Evolutionary conservation across 768 basidiomycete genomes (phyloP).

Genomic region (Boletus fagicola): DNA sequence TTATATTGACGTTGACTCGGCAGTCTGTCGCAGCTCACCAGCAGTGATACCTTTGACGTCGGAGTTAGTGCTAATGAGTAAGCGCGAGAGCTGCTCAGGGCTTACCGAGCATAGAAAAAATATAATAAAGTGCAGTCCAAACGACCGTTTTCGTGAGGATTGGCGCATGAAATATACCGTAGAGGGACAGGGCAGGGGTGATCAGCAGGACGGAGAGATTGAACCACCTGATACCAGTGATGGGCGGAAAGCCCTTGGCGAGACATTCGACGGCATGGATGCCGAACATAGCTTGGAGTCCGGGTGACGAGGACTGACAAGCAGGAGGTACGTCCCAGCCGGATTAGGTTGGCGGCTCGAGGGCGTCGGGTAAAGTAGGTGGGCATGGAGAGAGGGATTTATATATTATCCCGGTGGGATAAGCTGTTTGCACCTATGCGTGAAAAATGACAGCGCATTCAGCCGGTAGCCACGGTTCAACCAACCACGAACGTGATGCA

Average conservation of each 20-base stretch:
- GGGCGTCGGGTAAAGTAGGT: conserved; percentile 17
- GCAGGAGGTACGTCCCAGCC: not conserved
- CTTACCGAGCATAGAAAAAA: conserved; percentile 83
- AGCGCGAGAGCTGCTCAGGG: not conserved
- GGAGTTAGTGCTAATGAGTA: conserved; percentile 16
- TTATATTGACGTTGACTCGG: not conserved
- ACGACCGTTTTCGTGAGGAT: conserved; percentile 50
- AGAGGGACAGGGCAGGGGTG: conserved; percentile 69
- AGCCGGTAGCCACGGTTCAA: conserved; percentile 24
- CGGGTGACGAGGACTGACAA: not conserved
- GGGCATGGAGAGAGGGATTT: conserved; percentile 17
- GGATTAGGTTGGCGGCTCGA: conserved; percentile 10
- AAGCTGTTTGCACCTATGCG: conserved; percentile 12
- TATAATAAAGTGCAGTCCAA: conserved; percentile 71
- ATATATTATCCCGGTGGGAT: conserved; percentile 31
- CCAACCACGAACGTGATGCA: conserved; percentile 11
- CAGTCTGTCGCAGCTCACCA: conserved; percentile 28
- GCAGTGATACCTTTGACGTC: conserved; percentile 48
- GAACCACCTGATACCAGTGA: conserved; percentile 70
- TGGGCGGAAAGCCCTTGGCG: conserved; percentile 41
- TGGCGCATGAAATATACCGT: conserved; percentile 57
- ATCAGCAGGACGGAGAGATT: conserved; percentile 66
- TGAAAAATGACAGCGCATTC: conserved; percentile 19
- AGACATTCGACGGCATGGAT: conserved; percentile 13
- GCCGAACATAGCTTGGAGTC: conserved; percentile 11